These are phyloP conservation scores for Diaporthe australafricana DNA, from an alignment of 2,329 filamentous ascomycete species.

Conservation along the genomic window DNA sequence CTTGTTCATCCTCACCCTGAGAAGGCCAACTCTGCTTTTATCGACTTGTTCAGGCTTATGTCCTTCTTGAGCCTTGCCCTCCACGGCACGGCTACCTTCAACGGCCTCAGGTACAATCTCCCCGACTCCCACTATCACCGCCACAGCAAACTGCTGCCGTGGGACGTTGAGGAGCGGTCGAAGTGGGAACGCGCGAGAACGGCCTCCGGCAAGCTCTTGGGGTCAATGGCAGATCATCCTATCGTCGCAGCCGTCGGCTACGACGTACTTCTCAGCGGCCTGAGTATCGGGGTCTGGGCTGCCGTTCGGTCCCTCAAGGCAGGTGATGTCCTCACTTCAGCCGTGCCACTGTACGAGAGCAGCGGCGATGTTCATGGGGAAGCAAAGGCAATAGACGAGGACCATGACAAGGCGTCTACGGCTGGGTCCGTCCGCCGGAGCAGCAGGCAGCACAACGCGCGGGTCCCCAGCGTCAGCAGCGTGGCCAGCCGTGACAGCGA, in stretches of 20 bases:
- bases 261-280: constrained; percentile 67
- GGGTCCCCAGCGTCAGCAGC: constrained; percentile 17
- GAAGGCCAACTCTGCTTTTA: constrained; percentile 54
- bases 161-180: constrained; percentile 57
- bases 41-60: constrained; percentile 59
- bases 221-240: constrained; percentile 66
- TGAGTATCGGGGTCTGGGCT: constrained; percentile 69
- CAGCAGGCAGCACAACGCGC: constrained; percentile 26
- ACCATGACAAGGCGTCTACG: neutral
- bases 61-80: constrained; percentile 57
- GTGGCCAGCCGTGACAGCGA: constrained; percentile 29
- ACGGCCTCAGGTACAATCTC: constrained; percentile 58
- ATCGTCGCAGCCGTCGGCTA: constrained; percentile 66
- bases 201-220: constrained; percentile 58
- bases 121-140: constrained; percentile 61
- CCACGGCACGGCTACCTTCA: constrained; percentile 56
- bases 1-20: constrained; percentile 54
- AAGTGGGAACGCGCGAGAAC: constrained; percentile 58
- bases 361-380: neutral
- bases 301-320: constrained; percentile 63
- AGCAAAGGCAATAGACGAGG: constrained; percentile 23
- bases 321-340: constrained; percentile 57
- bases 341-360: constrained; percentile 47
- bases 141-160: constrained; percentile 58
- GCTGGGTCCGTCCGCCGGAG: constrained; percentile 38